A percentile compares a stretch with the other conserved stretches of the same genome.
phyloP scores from a whole-genome alignment of 2,329 filamentous ascomycete genomes.

The Lomentospora prolificans region DNA sequence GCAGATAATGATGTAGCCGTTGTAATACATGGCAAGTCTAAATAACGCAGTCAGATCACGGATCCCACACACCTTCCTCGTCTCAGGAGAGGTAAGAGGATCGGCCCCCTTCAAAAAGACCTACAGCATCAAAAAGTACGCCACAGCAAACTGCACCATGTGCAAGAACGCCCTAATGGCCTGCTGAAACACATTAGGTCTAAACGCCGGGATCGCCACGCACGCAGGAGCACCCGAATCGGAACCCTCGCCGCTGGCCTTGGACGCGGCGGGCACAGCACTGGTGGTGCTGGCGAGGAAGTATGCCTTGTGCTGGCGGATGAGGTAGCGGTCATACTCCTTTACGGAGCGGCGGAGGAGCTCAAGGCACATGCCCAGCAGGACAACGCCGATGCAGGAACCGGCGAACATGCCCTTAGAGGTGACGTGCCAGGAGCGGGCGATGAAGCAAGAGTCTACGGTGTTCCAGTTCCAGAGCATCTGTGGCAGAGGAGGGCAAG shows the following conservation, averaged over 20 bases:
- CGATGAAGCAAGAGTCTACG: slow-evolving; percentile 63
- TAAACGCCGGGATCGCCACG: slow-evolving; percentile 25
- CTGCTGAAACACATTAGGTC: slow-evolving; percentile 57
- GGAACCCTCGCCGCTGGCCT: slow-evolving; percentile 10
- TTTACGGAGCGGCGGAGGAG: slow-evolving; percentile 58
- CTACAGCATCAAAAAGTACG: slow-evolving; percentile 68
- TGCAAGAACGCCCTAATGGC: slow-evolving; percentile 56
- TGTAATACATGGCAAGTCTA: slow-evolving; percentile 49
- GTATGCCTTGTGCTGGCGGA: slow-evolving; percentile 34
- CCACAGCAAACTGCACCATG: slow-evolving; percentile 61
- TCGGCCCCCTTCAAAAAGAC: slow-evolving; percentile 11
- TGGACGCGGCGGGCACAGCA: slow-evolving; percentile 11
- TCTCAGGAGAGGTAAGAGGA: too few species aligned
- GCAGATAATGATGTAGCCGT: slow-evolving; percentile 69
- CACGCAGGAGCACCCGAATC: slow-evolving; percentile 1
- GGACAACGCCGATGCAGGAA: slow-evolving; percentile 66
- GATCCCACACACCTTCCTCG: too few species aligned
- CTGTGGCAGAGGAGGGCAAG: slow-evolving; percentile 28
- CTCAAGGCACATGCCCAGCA: slow-evolving; percentile 66
- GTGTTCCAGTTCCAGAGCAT: slow-evolving; percentile 79
- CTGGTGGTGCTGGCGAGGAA: slow-evolving; percentile 15
- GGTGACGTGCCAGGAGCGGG: slow-evolving; percentile 58
- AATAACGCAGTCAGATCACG: slow-evolving; percentile 7
- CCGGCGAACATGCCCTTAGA: slow-evolving; percentile 65
- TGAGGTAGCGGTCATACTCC: slow-evolving; percentile 61